Conservation (phyloP, 2,329 filamentous ascomycete species). For the Talaromyces sp. region DNA sequence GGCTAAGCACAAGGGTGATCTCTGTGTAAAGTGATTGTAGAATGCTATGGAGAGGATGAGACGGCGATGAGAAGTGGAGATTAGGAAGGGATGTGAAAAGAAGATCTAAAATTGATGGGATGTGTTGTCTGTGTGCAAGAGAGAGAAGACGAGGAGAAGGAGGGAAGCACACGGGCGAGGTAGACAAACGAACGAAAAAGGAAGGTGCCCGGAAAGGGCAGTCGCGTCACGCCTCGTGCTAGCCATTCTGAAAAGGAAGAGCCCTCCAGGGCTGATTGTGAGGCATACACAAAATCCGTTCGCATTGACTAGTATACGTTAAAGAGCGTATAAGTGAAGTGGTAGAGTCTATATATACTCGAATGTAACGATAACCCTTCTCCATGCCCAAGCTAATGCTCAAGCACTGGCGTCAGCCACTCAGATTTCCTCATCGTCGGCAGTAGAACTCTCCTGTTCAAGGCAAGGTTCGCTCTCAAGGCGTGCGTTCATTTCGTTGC, state of each 20-base stretch:
- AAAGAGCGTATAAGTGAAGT: neutral
- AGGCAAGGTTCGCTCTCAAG: constrained; percentile 17
- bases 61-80: neutral
- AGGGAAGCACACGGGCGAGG: neutral
- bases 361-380: neutral
- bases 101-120: neutral
- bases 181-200: neutral
- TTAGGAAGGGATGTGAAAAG: neutral
- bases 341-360: neutral
- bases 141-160: neutral
- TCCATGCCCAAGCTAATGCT: neutral
- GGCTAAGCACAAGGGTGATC: too few species aligned
- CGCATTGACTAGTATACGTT: neutral
- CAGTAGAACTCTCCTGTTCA: neutral
- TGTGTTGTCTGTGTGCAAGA: too few species aligned
- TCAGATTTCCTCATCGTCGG: neutral
- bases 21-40: neutral
- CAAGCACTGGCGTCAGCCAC: neutral
- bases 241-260: neutral
- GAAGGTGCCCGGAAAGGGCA: constrained; percentile 1
- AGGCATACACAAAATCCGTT: neutral
- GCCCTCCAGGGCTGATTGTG: neutral
- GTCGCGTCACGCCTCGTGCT: neutral
- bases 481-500: constrained; percentile 14
- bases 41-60: neutral